Base-by-base conservation (phyloP, 2,329 filamentous ascomycete genomes). In the Aspergillus glaucus region DNA sequence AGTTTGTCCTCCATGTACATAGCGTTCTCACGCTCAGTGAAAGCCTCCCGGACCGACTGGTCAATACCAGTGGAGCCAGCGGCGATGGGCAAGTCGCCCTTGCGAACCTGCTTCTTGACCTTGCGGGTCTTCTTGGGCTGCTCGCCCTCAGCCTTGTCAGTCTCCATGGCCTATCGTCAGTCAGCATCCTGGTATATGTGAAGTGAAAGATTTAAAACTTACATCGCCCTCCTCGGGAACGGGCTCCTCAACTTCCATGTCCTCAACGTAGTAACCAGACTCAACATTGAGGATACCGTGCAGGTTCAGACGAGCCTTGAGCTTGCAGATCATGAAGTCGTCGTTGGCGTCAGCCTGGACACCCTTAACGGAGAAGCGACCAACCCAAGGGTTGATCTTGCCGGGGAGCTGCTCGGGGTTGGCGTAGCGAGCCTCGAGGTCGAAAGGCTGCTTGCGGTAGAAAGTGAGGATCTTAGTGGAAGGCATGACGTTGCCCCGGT, bases 311-410 rank as follows among this genome's bases (percentile, higher is more conserved):
- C 93, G 85, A 43, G 93, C 92, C 82, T 97, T 97, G 54, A 98
- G 85, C 79, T 98, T 98, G 86, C 93, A 98, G 65, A 97, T 94
- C 92, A 98, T 97, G 72, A 97, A 98, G 69, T 97, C 93, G 52
- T 94, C 88, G 68, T 93, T 91, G 58, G 85, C 81, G 66, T 95
- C 89, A 37, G 89, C 86, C 80, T 96, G 91, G 66, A 98, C 92
- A 42, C 87, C 88, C 82, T 98, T 98, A 70, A 98, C 90, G 39
- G 91, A 95, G 78, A 98, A 98, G 56, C 89, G 85, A 49, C 93
- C 93, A 60, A 98, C 96, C 87, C 92, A 97, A 43, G 93, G 88
- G 68, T 89, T 88, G 54, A 86, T 79, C 79, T 92, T 94, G 63
- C 91, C 90, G 15, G 93, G 93, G 7, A 98, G 83, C 47, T 79